A percentile compares a stretch with the other conserved stretches of the same genome.
Evolutionary conservation across 257 asterid species (phyloP).

Genomic region (Parsonsia alboflavescens): DNA sequence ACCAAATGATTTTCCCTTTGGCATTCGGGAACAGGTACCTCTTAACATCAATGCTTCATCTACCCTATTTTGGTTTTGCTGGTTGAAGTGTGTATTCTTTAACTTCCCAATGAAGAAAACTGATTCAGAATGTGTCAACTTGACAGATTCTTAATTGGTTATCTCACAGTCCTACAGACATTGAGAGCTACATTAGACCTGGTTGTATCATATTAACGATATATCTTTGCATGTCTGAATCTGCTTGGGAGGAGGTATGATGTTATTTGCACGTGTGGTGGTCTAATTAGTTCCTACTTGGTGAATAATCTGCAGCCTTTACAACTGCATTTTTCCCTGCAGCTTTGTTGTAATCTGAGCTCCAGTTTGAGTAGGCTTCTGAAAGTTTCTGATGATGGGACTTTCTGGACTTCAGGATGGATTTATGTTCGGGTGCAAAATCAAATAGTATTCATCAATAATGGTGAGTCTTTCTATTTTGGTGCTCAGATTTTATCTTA

Average conservation of each 20-base stretch:
- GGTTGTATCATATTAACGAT: slow-evolving; percentile 78
- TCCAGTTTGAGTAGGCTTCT: slow-evolving; percentile 66
- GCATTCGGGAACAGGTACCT: slow-evolving; percentile 66
- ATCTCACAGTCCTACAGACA: slow-evolving; percentile 79
- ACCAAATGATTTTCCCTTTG: slow-evolving; percentile 66
- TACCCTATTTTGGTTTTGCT: neutral
- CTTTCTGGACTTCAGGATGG: slow-evolving; percentile 82
- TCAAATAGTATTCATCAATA: slow-evolving; percentile 50
- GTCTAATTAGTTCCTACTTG: neutral
- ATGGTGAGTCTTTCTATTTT: slow-evolving; percentile 32
- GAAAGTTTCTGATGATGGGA: slow-evolving; percentile 43
- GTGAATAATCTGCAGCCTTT: neutral
- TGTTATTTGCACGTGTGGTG: slow-evolving; percentile 6
- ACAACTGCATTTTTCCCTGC: slow-evolving; percentile 21
- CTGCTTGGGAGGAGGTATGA: slow-evolving; percentile 79
- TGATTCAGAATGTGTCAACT: slow-evolving; percentile 15
- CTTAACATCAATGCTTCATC: neutral
- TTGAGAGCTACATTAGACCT: slow-evolving; percentile 90
- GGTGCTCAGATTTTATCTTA: neutral
- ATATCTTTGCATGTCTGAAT: slow-evolving; percentile 55
- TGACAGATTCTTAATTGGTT: slow-evolving; percentile 88
- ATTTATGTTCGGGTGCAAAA: slow-evolving; percentile 64
- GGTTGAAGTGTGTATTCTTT: neutral
- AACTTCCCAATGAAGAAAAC: neutral
- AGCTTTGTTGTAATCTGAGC: slow-evolving; percentile 62